phyloP scores from a whole-genome alignment of 164 flowering plant genomes.

The Macadamia tetraphylla region DNA sequence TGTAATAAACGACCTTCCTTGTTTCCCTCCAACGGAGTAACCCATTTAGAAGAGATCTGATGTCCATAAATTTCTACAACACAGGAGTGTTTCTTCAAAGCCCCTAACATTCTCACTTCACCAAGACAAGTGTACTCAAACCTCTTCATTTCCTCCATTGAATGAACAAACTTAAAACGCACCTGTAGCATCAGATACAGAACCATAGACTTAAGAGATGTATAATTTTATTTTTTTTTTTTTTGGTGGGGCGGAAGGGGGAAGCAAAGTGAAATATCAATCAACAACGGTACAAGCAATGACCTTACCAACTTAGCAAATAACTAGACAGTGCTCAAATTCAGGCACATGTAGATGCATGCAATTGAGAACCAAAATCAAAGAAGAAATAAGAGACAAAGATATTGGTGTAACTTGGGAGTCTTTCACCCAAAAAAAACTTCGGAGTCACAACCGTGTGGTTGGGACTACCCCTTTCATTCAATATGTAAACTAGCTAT shows the following conservation, averaged over 20 bases:
- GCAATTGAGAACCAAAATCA: no score
- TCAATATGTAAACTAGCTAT: no score
- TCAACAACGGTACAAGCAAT: background rate
- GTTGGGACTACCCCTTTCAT: no score
- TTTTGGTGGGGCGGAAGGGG: no score
- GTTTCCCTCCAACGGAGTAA: constrained; percentile 40
- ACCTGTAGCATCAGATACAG: constrained; percentile 44
- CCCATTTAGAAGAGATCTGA: constrained; percentile 72
- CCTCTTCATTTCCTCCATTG: constrained; percentile 45
- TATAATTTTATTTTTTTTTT: background rate
- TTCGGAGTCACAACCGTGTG: no score
- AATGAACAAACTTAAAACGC: constrained; percentile 41
- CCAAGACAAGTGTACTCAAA: constrained; percentile 77
- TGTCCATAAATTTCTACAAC: constrained; percentile 89
- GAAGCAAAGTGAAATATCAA: background rate
- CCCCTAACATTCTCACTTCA: constrained; percentile 75
- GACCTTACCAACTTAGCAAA: no score
- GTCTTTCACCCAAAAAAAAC: no score
- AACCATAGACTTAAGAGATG: background rate
- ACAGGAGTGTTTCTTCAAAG: constrained; percentile 61
- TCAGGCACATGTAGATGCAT: no score
- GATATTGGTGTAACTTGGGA: no score
- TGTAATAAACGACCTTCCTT: constrained; percentile 40
- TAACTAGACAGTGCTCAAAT: no score
- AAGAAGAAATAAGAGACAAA: no score